Base-by-base conservation (phyloP, 1,284 basidiomycete genomes). In the Trichosporon sp. region DNA sequence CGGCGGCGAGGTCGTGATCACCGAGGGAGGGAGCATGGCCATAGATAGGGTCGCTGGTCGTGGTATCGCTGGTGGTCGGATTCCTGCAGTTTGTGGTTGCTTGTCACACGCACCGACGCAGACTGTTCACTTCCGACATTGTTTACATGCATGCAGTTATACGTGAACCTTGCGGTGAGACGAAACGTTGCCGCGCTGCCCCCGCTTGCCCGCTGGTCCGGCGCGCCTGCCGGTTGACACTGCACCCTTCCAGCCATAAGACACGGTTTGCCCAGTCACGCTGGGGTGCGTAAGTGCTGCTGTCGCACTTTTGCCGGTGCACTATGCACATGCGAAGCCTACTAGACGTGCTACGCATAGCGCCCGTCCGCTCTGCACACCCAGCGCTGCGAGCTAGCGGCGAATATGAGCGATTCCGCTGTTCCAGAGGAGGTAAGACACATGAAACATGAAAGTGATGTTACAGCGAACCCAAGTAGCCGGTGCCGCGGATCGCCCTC, bases 1-100 rank as follows among this genome's bases (percentile, higher is more conserved):
- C 6, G 59, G 59, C 31, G 59, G 59, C 59, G 59, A 63, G 59
- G 59, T 63, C 32, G 59, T 63, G 16, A 63, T 32, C 10, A 63
- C 31, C 14, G 59, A 63, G 1, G 59, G 59, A 6, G 59, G 59
- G 31, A 63, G 59, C 32, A 63, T 37, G 21, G 48, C n/a, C 48
- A 51, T 51, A 5, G 48, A 19, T 43, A 4, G 40, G 40, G 37
- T 10, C 10, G 37, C 10, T 38, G 37, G 37, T 38, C 37, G 37
- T 38, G 7, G 10, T 6, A 38, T 38, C 37, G 26, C 26, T 26
- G 26, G 26, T 10, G 37, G 37, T 38, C 37, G 37, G 10, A 10
- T 38, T 38, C 7, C 10, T 38, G 37, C 37, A 7, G 10, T 26
- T 26, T 2, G 26, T 26, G 37, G 37, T 38, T 38, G 10, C 37